A percentile compares a stretch with the other conserved stretches of the same genome.
Evolutionary conservation across 1,284 basidiomycete species (phyloP).

Genomic region (Austroboletus niveus): DNA sequence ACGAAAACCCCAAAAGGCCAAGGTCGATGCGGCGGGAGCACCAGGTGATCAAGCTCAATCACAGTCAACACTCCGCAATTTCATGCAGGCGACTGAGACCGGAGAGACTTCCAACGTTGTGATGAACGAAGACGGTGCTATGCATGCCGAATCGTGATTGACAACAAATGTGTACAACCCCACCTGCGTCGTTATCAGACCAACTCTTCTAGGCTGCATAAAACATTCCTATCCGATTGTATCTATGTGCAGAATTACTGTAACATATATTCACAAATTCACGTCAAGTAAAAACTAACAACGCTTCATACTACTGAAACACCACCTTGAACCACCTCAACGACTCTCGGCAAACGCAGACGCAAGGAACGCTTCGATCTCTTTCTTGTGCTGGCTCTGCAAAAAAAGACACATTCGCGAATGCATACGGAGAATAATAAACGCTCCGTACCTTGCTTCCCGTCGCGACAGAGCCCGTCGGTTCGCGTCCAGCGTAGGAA

Average conservation of each 20-base stretch:
- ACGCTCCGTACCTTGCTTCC: conserved; percentile 70
- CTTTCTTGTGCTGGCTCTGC: conserved; percentile 79
- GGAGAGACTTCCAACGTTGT: conserved; percentile 23
- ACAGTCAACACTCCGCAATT: conserved; percentile 46
- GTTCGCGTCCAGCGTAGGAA: conserved; percentile 82
- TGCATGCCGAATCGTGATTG: conserved; percentile 18
- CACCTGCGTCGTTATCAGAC: too few relatives aligned
- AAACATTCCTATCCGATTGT: neutral
- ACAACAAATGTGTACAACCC: too few relatives aligned
- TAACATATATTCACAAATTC: neutral
- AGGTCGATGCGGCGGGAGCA: conserved; percentile 6
- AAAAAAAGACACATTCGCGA: neutral
- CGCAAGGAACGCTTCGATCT: conserved; percentile 73
- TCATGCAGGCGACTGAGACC: conserved; percentile 31
- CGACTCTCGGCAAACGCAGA: conserved; percentile 46
- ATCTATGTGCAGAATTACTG: neutral
- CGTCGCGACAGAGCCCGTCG: conserved; percentile 87
- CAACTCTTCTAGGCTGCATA: conserved; percentile 1
- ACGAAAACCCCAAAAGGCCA: conserved; percentile 38
- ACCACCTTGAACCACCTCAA: conserved; percentile 6
- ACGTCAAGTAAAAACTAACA: neutral
- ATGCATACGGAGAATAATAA: neutral
- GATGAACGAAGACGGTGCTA: conserved; percentile 34
- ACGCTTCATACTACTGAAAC: neutral
- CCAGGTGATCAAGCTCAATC: conserved; percentile 17